These are phyloP conservation scores for Xerocomellus chrysenteron DNA, from an alignment of 768 basidiomycete genomes.

Conservation along the genomic window DNA sequence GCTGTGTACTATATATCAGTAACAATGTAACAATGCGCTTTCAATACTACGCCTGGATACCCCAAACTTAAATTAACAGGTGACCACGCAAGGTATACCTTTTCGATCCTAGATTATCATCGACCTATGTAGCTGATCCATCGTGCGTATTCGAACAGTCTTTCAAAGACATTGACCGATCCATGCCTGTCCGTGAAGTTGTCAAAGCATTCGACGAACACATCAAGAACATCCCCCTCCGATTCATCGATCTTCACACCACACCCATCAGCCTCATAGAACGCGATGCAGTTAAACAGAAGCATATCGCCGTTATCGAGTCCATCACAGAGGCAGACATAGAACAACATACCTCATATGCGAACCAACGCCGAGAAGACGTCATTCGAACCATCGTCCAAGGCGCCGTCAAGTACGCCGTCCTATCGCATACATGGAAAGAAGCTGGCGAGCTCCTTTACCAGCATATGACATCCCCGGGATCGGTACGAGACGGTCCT, in stretches of 20 bases:
- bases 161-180: background rate
- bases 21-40: no score
- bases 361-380: background rate
- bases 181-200: constrained; percentile 5
- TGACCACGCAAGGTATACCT: no score
- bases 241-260: background rate
- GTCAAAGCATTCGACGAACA: constrained; percentile 5
- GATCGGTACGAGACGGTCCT: background rate
- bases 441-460: background rate
- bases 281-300: background rate
- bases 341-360: background rate
- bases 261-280: background rate
- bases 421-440: constrained; percentile 3
- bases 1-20: no score
- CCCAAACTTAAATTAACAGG: no score
- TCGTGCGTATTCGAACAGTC: no score
- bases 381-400: constrained; percentile 3
- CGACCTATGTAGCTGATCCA: no score
- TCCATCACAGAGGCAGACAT: constrained; percentile 9
- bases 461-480: background rate
- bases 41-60: no score
- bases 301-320: background rate
- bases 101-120: no score
- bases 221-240: background rate
- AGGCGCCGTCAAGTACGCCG: constrained; percentile 2